Evolutionary conservation across 2,329 filamentous ascomycete species (phyloP).

Genomic region (Nemania bipapillata): DNA sequence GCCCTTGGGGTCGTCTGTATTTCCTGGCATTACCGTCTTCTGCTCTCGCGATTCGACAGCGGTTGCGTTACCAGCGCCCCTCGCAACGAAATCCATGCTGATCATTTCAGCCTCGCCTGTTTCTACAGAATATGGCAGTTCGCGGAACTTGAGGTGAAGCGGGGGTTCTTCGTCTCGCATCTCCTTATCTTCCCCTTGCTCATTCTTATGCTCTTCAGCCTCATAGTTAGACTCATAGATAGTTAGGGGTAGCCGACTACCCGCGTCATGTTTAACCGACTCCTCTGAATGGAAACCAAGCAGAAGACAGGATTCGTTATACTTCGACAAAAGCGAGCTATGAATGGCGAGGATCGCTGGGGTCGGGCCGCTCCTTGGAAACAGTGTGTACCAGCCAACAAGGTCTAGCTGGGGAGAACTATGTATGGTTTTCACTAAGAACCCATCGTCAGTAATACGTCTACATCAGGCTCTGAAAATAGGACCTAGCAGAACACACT

Average conservation of each 20-base stretch:
- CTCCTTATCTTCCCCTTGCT: slow-evolving; percentile 72
- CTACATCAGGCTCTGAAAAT: neutral
- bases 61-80: slow-evolving; percentile 82
- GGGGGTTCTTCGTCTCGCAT: slow-evolving; percentile 73
- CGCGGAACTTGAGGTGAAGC: slow-evolving; percentile 77
- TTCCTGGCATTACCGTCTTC: slow-evolving; percentile 57
- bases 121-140: slow-evolving; percentile 87
- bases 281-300: slow-evolving; percentile 83
- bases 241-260: slow-evolving; percentile 86
- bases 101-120: slow-evolving; percentile 98
- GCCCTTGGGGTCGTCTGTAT: slow-evolving; percentile 63
- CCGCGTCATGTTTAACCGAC: slow-evolving; percentile 65
- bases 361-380: slow-evolving; percentile 77
- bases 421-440: slow-evolving; percentile 84
- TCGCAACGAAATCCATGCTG: slow-evolving; percentile 90
- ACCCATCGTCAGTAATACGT: slow-evolving; percentile 30
- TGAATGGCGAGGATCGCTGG: slow-evolving; percentile 77
- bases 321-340: slow-evolving; percentile 75
- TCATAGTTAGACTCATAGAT: slow-evolving; percentile 89
- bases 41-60: slow-evolving; percentile 58
- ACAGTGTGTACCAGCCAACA: slow-evolving; percentile 90
- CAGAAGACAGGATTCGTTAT: slow-evolving; percentile 88
- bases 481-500: slow-evolving; percentile 66
- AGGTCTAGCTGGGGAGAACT: slow-evolving; percentile 84
- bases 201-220: slow-evolving; percentile 65